Conservation (phyloP, 306 rosid genomes). For the Vigna unguiculata region DNA sequence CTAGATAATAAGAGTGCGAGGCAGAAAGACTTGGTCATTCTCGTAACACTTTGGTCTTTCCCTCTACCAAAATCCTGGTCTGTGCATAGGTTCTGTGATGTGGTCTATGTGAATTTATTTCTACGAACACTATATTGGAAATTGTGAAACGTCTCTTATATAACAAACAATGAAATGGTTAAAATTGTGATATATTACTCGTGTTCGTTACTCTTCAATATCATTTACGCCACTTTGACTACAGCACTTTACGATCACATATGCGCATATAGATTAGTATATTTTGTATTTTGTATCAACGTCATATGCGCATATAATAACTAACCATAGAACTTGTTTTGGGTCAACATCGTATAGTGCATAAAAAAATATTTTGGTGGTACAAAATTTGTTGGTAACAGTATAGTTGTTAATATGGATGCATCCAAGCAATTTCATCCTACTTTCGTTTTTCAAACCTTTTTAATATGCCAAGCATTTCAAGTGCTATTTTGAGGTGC, state of each 20-base stretch:
- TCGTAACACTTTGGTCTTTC: background rate
- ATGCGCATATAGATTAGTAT: no score
- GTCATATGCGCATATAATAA: no score
- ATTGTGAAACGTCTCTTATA: constrained; percentile 27
- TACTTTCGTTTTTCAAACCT: constrained; percentile 9
- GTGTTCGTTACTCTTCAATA: background rate
- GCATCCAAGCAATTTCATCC: background rate
- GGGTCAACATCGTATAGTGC: no score
- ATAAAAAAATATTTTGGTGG: background rate
- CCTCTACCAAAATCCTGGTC: background rate
- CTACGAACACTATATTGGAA: background rate
- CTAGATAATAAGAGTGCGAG: constrained; percentile 20
- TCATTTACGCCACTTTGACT: background rate
- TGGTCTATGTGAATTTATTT: constrained; percentile 29
- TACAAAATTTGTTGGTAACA: background rate
- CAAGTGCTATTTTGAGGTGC: background rate
- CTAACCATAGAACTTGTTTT: no score
- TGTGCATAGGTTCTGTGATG: constrained; percentile 35
- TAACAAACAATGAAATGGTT: constrained; percentile 26
- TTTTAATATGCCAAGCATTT: background rate
- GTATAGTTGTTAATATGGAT: no score
- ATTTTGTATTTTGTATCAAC: no score
- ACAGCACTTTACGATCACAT: no score
- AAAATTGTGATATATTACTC: background rate
- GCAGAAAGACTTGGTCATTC: constrained; percentile 16